Percentiles rank a stretch among this genome's conserved stretches.
Evolutionary conservation across 352 stramenopile genomes (phyloP).

Genomic region (Phytophthora rubi): DNA sequence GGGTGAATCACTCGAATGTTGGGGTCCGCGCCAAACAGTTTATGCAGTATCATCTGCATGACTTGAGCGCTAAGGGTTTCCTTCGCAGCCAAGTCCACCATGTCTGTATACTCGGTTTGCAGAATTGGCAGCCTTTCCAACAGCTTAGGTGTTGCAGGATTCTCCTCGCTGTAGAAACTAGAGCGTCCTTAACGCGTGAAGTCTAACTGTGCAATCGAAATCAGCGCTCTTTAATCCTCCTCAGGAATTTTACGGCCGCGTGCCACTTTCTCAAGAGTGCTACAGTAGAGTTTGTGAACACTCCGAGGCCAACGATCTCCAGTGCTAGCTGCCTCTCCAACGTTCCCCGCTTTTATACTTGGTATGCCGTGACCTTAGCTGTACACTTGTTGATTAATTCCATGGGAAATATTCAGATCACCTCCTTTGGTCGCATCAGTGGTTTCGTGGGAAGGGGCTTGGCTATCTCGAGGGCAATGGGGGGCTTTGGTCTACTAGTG

Average conservation of each 20-base stretch:
- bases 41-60: background rate
- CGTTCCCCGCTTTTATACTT: background rate
- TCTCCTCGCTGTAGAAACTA: background rate
- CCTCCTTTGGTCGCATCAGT: background rate
- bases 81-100: too few species aligned
- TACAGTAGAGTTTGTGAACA: conserved; percentile 3
- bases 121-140: background rate
- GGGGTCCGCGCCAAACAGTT: too few species aligned
- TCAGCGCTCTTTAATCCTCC: background rate
- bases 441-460: conserved; percentile 6
- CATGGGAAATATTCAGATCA: conserved; percentile 3
- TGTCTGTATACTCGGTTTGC: too few species aligned
- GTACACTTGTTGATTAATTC: conserved; percentile 9
- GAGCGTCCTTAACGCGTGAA: background rate
- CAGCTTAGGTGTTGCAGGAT: background rate
- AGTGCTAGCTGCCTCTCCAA: conserved; percentile 2
- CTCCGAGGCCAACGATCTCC: conserved; percentile 5
- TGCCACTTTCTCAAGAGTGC: conserved; percentile 11
- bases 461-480: background rate
- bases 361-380: conserved; percentile 3
- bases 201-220: conserved; percentile 2
- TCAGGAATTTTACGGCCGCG: background rate
- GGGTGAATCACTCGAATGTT: too few species aligned
- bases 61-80: too few species aligned
- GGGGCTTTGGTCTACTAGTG: too few species aligned